Evolutionary conservation across 1,284 basidiomycete species (phyloP).

Genomic region (Ceratobasidium sp.): DNA sequence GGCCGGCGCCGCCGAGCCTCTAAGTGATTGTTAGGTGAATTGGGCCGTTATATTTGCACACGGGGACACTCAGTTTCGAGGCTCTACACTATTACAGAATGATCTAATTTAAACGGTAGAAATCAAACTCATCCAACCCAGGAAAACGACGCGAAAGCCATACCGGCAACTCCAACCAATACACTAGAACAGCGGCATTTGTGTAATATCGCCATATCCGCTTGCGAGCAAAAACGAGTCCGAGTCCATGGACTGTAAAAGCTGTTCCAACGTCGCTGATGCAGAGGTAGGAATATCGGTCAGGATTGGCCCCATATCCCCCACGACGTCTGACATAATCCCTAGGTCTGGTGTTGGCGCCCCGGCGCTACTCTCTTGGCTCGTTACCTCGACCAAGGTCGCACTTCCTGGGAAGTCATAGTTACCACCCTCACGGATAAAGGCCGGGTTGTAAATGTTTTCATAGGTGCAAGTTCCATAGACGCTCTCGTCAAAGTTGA

Average conservation of each 20-base stretch:
- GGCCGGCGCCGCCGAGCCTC: constrained; percentile 19
- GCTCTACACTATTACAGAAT: constrained; percentile 4
- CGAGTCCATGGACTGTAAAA: constrained; percentile 36
- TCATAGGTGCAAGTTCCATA: constrained; percentile 17
- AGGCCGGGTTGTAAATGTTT: constrained; percentile 26
- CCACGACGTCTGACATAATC: constrained; percentile 3
- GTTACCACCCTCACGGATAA: constrained; percentile 16
- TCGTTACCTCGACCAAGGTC: constrained; percentile 21
- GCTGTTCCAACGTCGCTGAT: constrained; percentile 22
- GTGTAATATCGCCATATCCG: constrained; percentile 34
- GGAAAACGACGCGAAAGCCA: background rate
- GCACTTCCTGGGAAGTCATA: constrained; percentile 37
- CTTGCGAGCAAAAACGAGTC: constrained; percentile 31
- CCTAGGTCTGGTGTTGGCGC: constrained; percentile 27
- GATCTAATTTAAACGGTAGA: background rate
- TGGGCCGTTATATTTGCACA: too few relatives aligned
- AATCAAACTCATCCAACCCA: background rate
- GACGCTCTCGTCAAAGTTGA: constrained; percentile 23
- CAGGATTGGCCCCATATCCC: constrained; percentile 25
- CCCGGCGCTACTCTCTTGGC: constrained; percentile 6
- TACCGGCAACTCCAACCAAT: background rate
- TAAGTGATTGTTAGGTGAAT: too few relatives aligned
- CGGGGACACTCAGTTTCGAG: background rate
- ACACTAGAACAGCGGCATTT: constrained; percentile 19
- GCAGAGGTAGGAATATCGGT: constrained; percentile 38